Evolutionary conservation across 768 basidiomycete species (phyloP).

Genomic region (Calvatia gigantea): DNA sequence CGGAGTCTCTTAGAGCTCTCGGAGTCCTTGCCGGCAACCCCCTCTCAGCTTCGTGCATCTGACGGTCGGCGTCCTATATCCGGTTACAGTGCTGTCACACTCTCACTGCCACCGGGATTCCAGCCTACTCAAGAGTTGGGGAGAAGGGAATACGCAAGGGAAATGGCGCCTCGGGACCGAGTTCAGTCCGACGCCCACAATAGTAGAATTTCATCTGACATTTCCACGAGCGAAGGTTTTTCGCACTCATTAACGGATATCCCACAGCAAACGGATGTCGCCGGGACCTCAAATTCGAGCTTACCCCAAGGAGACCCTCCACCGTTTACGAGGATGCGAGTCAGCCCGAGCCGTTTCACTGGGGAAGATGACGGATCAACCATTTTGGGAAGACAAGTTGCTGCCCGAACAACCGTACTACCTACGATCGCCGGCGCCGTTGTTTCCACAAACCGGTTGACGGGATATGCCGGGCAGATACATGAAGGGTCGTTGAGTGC

Average conservation of each 20-base stretch:
- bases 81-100: conserved; percentile 34
- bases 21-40: conserved; percentile 25
- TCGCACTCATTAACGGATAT: not conserved
- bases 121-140: not conserved
- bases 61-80: conserved; percentile 35
- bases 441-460: conserved; percentile 12
- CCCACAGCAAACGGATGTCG: not conserved
- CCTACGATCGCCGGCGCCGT: conserved; percentile 15
- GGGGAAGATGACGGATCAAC: conserved; percentile 33
- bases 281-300: too few relatives aligned
- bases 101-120: conserved; percentile 18
- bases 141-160: not conserved
- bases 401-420: conserved; percentile 31
- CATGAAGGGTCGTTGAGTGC: conserved; percentile 8
- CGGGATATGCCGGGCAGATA: conserved; percentile 1
- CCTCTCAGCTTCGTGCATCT: conserved; percentile 13
- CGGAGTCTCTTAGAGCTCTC: conserved; percentile 44
- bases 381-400: conserved; percentile 35
- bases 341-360: conserved; percentile 18
- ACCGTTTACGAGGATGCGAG: not conserved
- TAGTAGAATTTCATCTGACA: not conserved
- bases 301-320: not conserved
- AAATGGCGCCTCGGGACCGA: conserved; percentile 6
- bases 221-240: not conserved
- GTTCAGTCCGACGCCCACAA: not conserved